These are phyloP conservation scores for Magnusiomyces fungicola DNA, from an alignment of 1,139 yeast genomes.

Conservation along the genomic window DNA sequence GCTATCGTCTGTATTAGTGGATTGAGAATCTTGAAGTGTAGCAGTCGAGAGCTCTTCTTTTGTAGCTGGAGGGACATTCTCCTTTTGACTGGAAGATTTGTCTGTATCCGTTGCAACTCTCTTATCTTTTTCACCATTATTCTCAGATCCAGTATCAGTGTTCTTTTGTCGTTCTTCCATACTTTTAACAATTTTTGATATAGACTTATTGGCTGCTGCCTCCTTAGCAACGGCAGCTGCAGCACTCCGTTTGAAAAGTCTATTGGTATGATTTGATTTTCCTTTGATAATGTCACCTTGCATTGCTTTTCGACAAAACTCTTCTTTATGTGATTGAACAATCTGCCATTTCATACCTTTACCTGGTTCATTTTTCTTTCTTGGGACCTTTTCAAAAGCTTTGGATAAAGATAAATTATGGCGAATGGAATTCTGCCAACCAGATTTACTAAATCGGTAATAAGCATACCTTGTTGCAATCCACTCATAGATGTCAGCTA, in stretches of 20 bases:
- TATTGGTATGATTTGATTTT: slow-evolving; percentile 12
- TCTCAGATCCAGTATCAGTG: too few species aligned
- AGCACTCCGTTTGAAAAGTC: neutral
- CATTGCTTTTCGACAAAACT: slow-evolving; percentile 70
- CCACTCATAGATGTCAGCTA: slow-evolving; percentile 90
- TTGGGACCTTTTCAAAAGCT: slow-evolving; percentile 90
- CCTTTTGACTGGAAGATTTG: too few species aligned
- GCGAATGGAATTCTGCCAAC: slow-evolving; percentile 86
- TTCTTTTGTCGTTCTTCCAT: neutral
- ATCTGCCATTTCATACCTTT: slow-evolving; percentile 99
- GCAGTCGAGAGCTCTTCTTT: too few species aligned
- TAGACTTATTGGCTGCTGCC: neutral
- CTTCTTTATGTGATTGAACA: slow-evolving; percentile 73
- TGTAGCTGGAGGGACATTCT: too few species aligned
- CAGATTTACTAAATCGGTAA: slow-evolving; percentile 87
- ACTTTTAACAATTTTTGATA: neutral
- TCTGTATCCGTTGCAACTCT: too few species aligned
- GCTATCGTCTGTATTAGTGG: neutral
- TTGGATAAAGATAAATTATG: slow-evolving; percentile 76
- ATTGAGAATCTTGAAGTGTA: neutral
- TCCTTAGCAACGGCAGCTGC: neutral
- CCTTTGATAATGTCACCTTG: slow-evolving; percentile 47
- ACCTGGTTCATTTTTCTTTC: slow-evolving; percentile 94
- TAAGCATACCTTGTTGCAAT: slow-evolving; percentile 82
- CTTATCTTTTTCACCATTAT: too few species aligned